Conservation (phyloP, 345 rosid species). For the Lepidium aucheri region DNA sequence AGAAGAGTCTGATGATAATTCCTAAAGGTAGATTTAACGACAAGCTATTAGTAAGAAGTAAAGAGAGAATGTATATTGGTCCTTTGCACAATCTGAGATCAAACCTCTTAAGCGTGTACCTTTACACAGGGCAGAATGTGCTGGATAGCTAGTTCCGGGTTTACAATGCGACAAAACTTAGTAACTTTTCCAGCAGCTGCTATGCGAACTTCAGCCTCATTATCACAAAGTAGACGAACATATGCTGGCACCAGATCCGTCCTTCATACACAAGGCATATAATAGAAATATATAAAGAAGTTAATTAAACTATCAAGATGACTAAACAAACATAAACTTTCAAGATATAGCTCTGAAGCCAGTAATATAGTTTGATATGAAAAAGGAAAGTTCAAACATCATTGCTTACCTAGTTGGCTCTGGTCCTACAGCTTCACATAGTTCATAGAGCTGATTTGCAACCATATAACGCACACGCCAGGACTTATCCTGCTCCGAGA, state of each 20-base stretch:
- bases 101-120: slow-evolving; percentile 33
- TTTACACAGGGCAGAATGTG: slow-evolving; percentile 87
- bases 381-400: not conserved
- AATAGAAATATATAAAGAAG: too few relatives aligned
- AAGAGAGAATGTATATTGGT: not conserved
- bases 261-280: too few relatives aligned
- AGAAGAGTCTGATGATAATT: slow-evolving; percentile 67
- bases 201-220: slow-evolving; percentile 98
- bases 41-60: not conserved
- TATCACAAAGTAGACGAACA: slow-evolving; percentile 86
- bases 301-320: not conserved
- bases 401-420: slow-evolving; percentile 60
- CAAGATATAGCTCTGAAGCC: not conserved
- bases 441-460: slow-evolving; percentile 75
- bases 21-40: slow-evolving; percentile 32
- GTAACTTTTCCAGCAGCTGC: slow-evolving; percentile 98
- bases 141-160: slow-evolving; percentile 77
- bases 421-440: slow-evolving; percentile 84
- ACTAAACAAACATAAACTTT: too few relatives aligned
- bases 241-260: slow-evolving; percentile 87
- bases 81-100: not conserved
- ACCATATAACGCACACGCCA: slow-evolving; percentile 93
- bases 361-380: not conserved
- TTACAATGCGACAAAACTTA: slow-evolving; percentile 82
- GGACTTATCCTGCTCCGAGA: slow-evolving; percentile 56